Evolutionary conservation across 2,329 filamentous ascomycete genomes (phyloP), one percentile per base, ranked within the genome.

Genomic region (Ramularia endophylla): DNA sequence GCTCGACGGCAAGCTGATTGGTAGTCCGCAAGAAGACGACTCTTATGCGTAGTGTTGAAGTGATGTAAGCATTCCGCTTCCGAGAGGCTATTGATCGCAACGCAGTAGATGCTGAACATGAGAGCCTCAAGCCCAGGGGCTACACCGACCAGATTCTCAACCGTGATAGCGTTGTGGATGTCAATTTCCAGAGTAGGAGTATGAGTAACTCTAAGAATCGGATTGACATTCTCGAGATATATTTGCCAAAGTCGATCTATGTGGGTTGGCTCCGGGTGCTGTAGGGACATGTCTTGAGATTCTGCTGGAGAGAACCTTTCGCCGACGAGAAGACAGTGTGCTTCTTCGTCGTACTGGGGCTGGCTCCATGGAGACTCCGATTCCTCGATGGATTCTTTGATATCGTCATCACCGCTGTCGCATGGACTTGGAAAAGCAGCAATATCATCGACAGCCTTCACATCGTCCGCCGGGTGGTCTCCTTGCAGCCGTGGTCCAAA

Each of bases 181-280:
- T 75, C 73, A 2, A 75, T 73, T 54, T 87, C 79, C 4, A 87
- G 61, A 0, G 80, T 79, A 0, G 84, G 83, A 2, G 81, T 74
- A 56, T 89, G 85, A 18, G 86, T 78, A 32, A 80, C 52, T 58
- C 87, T 88, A 47, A 78, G 77, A 31, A 87, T 58, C 0, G 85
- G 83, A 52, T 88, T 83, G 40, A 88, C 78, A 46, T 85, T 80
- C 37, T 87, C 80, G 5, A 87, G 65, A 50, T 81, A 87, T 7
- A 78, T 68, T 57, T 87, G 81, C 85, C 85, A 89, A 5, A 89
- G 70, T 36, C 73, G 71, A 55, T 85, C 80, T 19, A 84, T 76
- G 25, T 85, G 78, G 9, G 77, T 72, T 0, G 80, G 74, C 4
- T 77, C 68, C 0, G 85, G 85, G 51, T 83, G 80, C 0, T 79